Evolutionary conservation across 345 rosid species (phyloP).

Genomic region (Brassica carinata): DNA sequence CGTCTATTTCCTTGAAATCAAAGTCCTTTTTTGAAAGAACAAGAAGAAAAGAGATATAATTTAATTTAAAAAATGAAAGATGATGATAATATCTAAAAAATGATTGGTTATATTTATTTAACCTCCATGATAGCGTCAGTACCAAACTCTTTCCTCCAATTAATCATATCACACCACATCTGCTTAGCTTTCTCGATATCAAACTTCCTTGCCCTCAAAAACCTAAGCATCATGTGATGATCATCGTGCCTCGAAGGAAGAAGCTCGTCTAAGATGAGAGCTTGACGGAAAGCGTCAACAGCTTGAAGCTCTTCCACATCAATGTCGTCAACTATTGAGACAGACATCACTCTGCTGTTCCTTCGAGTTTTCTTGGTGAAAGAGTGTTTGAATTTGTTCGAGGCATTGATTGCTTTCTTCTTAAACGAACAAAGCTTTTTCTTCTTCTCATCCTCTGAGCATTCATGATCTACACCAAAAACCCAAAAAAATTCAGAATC

Average conservation of each 20-base stretch:
- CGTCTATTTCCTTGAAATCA: slow-evolving; percentile 74
- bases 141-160: slow-evolving; percentile 85
- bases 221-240: slow-evolving; percentile 87
- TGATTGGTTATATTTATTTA: not conserved
- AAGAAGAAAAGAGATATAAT: not conserved
- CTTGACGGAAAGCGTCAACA: slow-evolving; percentile 86
- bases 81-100: not conserved
- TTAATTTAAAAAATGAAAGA: not conserved
- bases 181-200: slow-evolving; percentile 85
- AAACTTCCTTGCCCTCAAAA: slow-evolving; percentile 84
- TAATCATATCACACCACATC: slow-evolving; percentile 91
- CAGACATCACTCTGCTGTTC: slow-evolving; percentile 71
- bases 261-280: slow-evolving; percentile 77
- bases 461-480: slow-evolving; percentile 41
- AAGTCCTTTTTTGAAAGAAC: slow-evolving; percentile 60
- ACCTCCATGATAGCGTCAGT: slow-evolving; percentile 85
- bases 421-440: slow-evolving; percentile 69
- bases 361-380: slow-evolving; percentile 63
- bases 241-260: slow-evolving; percentile 80
- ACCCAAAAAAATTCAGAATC: not conserved
- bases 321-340: slow-evolving; percentile 60
- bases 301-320: slow-evolving; percentile 79
- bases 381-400: slow-evolving; percentile 75
- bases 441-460: slow-evolving; percentile 71
- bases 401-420: slow-evolving; percentile 82